Evolutionary conservation across 169 alveolate species (phyloP).

Genomic region (Haemoproteus tartakovskyi): DNA sequence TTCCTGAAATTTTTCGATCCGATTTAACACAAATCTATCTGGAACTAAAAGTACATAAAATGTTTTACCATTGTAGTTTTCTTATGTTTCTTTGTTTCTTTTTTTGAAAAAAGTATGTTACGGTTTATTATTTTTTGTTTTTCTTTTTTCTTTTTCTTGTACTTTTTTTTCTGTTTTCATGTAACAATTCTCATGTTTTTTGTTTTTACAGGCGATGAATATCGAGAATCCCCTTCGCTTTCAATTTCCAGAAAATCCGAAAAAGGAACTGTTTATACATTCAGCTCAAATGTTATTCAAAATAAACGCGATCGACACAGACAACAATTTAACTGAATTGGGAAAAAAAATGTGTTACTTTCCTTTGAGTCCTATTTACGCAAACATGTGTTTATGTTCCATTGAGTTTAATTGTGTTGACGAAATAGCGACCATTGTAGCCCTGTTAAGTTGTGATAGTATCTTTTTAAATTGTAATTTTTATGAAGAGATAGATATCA

Average conservation of each 20-base stretch:
- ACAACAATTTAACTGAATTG: conserved; percentile 89
- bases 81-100: no score
- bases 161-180: not conserved
- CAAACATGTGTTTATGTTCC: conserved; percentile 89
- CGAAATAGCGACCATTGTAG: conserved; percentile 93
- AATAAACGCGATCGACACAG: conserved; percentile 65
- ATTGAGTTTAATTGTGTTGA: conserved; percentile 94
- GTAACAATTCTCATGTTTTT: not conserved
- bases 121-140: not conserved
- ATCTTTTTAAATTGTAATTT: conserved; percentile 90
- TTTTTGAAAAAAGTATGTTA: no score
- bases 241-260: conserved; percentile 96
- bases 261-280: conserved; percentile 87
- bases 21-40: no score
- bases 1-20: conserved; percentile 96
- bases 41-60: no score
- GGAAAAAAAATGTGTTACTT: conserved; percentile 99
- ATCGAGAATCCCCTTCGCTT: conserved; percentile 37
- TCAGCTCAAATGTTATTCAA: conserved; percentile 45
- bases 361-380: conserved; percentile 97
- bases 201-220: conserved; percentile 52
- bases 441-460: conserved; percentile 97
- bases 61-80: no score
- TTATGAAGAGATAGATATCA: conserved; percentile 87
- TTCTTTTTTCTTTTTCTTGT: not conserved